phyloP scores from a whole-genome alignment of 2,329 filamentous ascomycete genomes.

The Ascochyta viciae-villosae region DNA sequence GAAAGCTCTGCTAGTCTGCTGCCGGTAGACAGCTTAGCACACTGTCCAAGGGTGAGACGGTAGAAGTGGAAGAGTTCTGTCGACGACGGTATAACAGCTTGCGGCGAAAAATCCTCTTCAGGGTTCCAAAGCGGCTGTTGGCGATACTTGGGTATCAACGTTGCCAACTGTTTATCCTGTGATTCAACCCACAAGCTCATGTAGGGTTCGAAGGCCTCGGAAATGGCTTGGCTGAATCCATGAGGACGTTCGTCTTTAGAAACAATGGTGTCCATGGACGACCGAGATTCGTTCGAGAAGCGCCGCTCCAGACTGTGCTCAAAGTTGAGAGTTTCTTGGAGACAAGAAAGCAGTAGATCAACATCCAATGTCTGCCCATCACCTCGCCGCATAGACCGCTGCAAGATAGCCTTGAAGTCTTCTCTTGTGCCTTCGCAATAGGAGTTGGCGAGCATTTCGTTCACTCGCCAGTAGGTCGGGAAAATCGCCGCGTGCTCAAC shows the following conservation, averaged over 20 bases:
- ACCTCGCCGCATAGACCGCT: constrained; percentile 79
- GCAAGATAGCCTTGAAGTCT: constrained; percentile 92
- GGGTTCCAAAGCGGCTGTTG: constrained; percentile 77
- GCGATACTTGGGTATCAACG: constrained; percentile 87
- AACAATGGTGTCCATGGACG: constrained; percentile 88
- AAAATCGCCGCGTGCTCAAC: constrained; percentile 91
- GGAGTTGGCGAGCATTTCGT: constrained; percentile 85
- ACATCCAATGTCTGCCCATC: constrained; percentile 86
- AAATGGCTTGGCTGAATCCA: constrained; percentile 88
- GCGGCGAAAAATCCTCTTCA: constrained; percentile 91
- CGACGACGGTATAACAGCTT: constrained; percentile 89
- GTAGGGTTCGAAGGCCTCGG: constrained; percentile 96
- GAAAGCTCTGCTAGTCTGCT: constrained; percentile 84
- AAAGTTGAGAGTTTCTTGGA: constrained; percentile 96
- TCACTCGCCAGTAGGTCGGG: constrained; percentile 85
- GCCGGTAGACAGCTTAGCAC: constrained; percentile 94
- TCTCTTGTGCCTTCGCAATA: constrained; percentile 97
- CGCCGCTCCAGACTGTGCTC: constrained; percentile 88
- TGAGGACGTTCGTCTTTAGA: constrained; percentile 78
- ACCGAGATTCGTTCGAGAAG: constrained; percentile 75
- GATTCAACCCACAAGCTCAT: constrained; percentile 96
- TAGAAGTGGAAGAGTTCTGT: constrained; percentile 99
- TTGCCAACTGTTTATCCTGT: constrained; percentile 85
- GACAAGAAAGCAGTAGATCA: constrained; percentile 82
- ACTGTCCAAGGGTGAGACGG: constrained; percentile 89